Base-by-base conservation (phyloP, 2,329 filamentous ascomycete genomes). In the Aurifilum marmelostoma region DNA sequence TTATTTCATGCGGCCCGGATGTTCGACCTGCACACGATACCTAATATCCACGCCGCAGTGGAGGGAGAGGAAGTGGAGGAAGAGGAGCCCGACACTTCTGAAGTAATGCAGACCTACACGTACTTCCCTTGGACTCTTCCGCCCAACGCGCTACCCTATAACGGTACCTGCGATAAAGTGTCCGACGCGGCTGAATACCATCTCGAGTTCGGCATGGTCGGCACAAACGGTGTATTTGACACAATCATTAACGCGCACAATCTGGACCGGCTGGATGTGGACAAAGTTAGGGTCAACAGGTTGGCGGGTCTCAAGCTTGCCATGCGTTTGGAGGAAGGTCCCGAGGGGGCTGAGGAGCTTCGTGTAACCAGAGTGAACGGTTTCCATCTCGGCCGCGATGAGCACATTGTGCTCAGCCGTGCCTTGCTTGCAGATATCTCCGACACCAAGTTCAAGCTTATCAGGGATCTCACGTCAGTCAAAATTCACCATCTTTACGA, bases 71-170 rank as follows among this genome's bases (percentile, higher is more conserved):
- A 89, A 81, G 41, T 6, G 16, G 41, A 43, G 8, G 8, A 43
- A 11, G 8, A n/a, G 18, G 77, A 77, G 47, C 47, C 68, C 24
- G 66, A 69, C 12, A 56, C 37, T 2, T 80, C 78, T 70, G 77
- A 73, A 56, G 90, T 89, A 18, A 87, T 87, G 8, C 89, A 89
- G 0, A 97, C 97, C 75, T 90, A 94, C 77, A 95, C 91, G 0
- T 90, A 92, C 74, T 98, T 94, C 75, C 96, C 96, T 0, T 98
- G 95, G 95, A 98, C 96, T 0, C 82, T 99, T 0, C 95, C 96
- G 0, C 83, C 84, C 1, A 85, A 88, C 34, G 84, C 97, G 73
- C 85, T 97, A 2, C 93, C 94, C 0, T 80, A 82, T 12, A 89
- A 97, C 75, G 95, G 92, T 0, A 91, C 86, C n/a, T 97, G 93